phyloP scores from a whole-genome alignment of 306 rosid genomes.

The Vigna unguiculata region DNA sequence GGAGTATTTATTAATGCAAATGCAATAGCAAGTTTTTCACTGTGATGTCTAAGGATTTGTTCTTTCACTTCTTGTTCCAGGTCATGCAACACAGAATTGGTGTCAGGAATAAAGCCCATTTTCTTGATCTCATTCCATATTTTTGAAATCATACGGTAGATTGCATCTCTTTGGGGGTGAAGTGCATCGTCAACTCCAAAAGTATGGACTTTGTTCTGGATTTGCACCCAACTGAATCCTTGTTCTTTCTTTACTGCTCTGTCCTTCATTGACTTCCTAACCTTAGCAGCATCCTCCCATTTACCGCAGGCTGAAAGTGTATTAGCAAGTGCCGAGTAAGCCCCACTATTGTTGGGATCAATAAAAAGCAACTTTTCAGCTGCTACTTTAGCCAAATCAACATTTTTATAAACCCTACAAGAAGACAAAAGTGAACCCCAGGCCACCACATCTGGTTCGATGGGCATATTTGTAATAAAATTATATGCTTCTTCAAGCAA shows the following conservation, averaged over 20 bases:
- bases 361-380: constrained; percentile 79
- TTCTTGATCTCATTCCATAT: constrained; percentile 85
- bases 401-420: constrained; percentile 74
- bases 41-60: constrained; percentile 73
- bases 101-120: constrained; percentile 74
- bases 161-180: constrained; percentile 78
- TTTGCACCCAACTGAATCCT: constrained; percentile 87
- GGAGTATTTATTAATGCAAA: constrained; percentile 81
- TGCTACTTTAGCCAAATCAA: constrained; percentile 78
- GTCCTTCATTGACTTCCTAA: constrained; percentile 86
- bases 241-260: constrained; percentile 84
- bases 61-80: constrained; percentile 83
- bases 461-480: constrained; percentile 68
- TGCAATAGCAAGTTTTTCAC: constrained; percentile 86
- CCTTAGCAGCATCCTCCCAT: constrained; percentile 85
- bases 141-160: constrained; percentile 67
- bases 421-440: constrained; percentile 92
- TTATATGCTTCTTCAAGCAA: constrained; percentile 79
- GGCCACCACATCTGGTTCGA: constrained; percentile 80
- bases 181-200: constrained; percentile 80
- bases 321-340: constrained; percentile 83
- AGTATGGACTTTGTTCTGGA: constrained; percentile 71
- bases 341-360: constrained; percentile 88
- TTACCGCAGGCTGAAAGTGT: constrained; percentile 79
- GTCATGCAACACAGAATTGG: constrained; percentile 72